These are phyloP conservation scores for Blepharisma japonicum DNA, from an alignment of 73 alveolate genomes.

Conservation along the genomic window DNA sequence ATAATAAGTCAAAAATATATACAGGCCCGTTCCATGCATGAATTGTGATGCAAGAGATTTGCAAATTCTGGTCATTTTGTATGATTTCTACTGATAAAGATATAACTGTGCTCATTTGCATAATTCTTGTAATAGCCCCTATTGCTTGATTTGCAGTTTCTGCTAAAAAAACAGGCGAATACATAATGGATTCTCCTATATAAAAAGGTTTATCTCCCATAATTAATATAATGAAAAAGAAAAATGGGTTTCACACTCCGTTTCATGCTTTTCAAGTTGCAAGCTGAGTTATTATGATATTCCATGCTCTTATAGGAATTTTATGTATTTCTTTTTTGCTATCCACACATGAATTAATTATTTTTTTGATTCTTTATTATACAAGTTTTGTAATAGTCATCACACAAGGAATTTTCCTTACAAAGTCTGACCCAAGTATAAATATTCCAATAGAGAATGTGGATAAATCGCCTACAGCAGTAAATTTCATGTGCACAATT, in stretches of 20 bases:
- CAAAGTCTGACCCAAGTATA: slow-evolving; percentile 23
- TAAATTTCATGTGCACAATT: slow-evolving; percentile 34
- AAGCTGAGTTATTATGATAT: slow-evolving; percentile 11
- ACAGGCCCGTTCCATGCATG: too few species aligned
- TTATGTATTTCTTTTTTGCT: not conserved
- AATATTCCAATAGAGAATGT: not conserved
- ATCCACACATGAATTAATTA: not conserved
- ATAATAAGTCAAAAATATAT: too few species aligned
- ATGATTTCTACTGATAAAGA: too few species aligned
- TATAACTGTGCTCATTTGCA: too few species aligned
- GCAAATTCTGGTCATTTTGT: too few species aligned
- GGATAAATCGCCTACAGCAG: too few species aligned
- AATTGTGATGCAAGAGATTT: too few species aligned
- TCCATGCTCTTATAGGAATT: not conserved
- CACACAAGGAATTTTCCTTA: not conserved
- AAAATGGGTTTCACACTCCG: slow-evolving; percentile 13
- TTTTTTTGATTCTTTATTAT: not conserved
- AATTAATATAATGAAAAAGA: not conserved
- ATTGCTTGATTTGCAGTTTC: too few species aligned
- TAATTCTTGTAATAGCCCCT: too few species aligned
- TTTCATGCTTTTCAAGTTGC: not conserved
- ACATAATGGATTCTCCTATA: too few species aligned
- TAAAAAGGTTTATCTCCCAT: too few species aligned
- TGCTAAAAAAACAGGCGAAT: too few species aligned
- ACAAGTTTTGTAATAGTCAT: not conserved